Evolutionary conservation across 2,329 filamentous ascomycete species (phyloP).

Genomic region (Colletotrichum paranaense): DNA sequence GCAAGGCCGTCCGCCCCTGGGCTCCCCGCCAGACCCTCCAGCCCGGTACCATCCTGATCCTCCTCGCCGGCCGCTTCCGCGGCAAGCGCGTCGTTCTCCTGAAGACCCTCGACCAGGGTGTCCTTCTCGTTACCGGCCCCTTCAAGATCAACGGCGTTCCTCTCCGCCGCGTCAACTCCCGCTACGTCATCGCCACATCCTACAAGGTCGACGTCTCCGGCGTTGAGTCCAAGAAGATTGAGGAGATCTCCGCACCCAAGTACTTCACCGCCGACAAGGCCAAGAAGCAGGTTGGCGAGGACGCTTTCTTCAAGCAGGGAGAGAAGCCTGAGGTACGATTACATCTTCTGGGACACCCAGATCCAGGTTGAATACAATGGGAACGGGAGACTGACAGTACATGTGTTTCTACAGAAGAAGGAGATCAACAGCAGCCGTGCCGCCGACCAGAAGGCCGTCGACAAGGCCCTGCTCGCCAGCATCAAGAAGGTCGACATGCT

Average conservation of each 20-base stretch:
- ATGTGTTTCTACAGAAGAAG: conserved; percentile 82
- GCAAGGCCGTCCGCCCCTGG: conserved; percentile 92
- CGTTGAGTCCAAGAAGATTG: conserved; percentile 91
- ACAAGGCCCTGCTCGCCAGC: conserved; percentile 93
- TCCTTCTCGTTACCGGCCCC: conserved; percentile 98
- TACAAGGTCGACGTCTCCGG: conserved; percentile 86
- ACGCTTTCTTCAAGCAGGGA: conserved; percentile 99
- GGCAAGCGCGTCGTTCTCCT: conserved; percentile 99
- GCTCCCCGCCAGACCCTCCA: conserved; percentile 89
- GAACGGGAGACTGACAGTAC: conserved; percentile 39
- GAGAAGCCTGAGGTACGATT: conserved; percentile 92
- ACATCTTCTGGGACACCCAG: neutral
- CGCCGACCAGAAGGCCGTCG: conserved; percentile 97
- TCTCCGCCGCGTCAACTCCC: conserved; percentile 91
- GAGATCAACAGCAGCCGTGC: conserved; percentile 90
- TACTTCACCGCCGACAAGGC: conserved; percentile 98
- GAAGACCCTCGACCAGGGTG: conserved; percentile 96
- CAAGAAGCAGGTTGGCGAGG: conserved; percentile 95
- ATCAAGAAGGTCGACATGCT: conserved; percentile 99
- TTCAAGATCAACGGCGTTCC: conserved; percentile 99
- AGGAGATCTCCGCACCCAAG: conserved; percentile 78
- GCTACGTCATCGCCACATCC: conserved; percentile 93
- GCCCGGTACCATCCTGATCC: conserved; percentile 97
- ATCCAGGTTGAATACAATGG: neutral
- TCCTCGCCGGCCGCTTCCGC: conserved; percentile 99